These are phyloP conservation scores for Echites panduratus DNA, from an alignment of 257 asterid genomes.

Conservation along the genomic window DNA sequence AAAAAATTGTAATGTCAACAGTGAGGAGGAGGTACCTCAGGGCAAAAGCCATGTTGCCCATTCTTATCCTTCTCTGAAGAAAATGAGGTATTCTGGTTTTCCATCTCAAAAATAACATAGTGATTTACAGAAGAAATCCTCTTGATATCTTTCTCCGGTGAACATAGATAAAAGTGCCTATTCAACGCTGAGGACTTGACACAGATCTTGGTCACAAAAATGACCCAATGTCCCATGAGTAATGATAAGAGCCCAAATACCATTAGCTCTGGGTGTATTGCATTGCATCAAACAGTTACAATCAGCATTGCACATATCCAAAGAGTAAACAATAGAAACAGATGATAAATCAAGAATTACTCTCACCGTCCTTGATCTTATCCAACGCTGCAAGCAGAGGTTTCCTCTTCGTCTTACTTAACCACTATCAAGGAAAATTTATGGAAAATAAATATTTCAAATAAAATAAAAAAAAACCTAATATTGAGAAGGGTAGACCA, in stretches of 20 bases:
- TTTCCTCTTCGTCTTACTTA: slow-evolving; percentile 73
- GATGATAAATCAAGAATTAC: not conserved
- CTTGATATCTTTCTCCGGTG: slow-evolving; percentile 25
- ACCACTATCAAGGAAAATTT: slow-evolving; percentile 49
- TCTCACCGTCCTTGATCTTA: slow-evolving; percentile 83
- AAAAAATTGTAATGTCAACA: not conserved
- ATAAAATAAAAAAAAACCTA: too few relatives aligned
- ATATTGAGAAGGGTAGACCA: not conserved
- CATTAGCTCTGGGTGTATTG: slow-evolving; percentile 76
- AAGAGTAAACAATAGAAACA: not conserved
- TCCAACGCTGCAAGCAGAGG: slow-evolving; percentile 75
- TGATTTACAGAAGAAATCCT: slow-evolving; percentile 17
- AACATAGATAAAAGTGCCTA: slow-evolving; percentile 82
- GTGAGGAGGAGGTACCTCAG: slow-evolving; percentile 39
- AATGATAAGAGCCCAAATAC: slow-evolving; percentile 84
- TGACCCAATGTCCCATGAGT: slow-evolving; percentile 92
- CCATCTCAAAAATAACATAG: slow-evolving; percentile 22
- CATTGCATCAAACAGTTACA: slow-evolving; percentile 14
- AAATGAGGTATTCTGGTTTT: slow-evolving; percentile 36
- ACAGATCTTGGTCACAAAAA: slow-evolving; percentile 73
- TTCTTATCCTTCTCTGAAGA: slow-evolving; percentile 36
- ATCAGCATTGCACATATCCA: not conserved
- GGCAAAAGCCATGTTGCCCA: slow-evolving; percentile 37
- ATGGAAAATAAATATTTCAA: not conserved
- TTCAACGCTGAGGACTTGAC: slow-evolving; percentile 69